Conservation (phyloP, 768 basidiomycete genomes). For the Lactarius trivialis region DNA sequence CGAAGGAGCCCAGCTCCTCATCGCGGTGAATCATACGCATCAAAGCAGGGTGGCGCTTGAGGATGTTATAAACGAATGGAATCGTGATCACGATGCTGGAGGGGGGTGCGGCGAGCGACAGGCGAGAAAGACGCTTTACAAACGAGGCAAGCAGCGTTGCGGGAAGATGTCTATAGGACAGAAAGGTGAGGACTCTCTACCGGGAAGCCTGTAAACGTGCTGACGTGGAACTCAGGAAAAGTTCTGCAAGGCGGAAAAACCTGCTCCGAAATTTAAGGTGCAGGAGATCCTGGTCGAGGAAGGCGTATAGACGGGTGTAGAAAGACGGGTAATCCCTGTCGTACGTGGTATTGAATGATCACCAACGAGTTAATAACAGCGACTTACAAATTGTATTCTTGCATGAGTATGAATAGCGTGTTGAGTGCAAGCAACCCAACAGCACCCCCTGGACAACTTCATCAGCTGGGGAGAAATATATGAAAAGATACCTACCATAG, state of each 20-base stretch:
- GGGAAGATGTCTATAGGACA: slow-evolving; percentile 65
- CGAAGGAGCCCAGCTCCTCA: slow-evolving; percentile 29
- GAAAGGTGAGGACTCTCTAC: not conserved
- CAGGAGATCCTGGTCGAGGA: slow-evolving; percentile 81
- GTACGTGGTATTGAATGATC: not conserved
- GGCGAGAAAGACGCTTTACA: slow-evolving; percentile 80
- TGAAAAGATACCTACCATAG: slow-evolving; percentile 43
- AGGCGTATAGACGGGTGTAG: slow-evolving; percentile 85
- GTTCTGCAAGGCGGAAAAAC: slow-evolving; percentile 88
- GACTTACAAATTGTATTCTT: slow-evolving; percentile 85
- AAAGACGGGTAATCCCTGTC: slow-evolving; percentile 91
- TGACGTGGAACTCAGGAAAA: slow-evolving; percentile 89
- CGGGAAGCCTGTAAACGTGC: slow-evolving; percentile 28
- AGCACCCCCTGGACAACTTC: slow-evolving; percentile 53
- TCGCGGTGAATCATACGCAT: slow-evolving; percentile 89
- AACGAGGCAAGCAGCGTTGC: slow-evolving; percentile 91
- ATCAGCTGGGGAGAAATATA: not conserved
- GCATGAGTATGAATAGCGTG: slow-evolving; percentile 84
- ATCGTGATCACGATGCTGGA: slow-evolving; percentile 86
- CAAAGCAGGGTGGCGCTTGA: slow-evolving; percentile 85
- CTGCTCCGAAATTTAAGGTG: slow-evolving; percentile 90
- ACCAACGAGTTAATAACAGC: not conserved
- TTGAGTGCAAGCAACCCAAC: slow-evolving; percentile 88
- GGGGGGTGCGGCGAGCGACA: slow-evolving; percentile 82
- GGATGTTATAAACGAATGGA: slow-evolving; percentile 89